Evolutionary conservation across 2,329 filamentous ascomycete species (phyloP).

Genomic region (Xylaria sp.): DNA sequence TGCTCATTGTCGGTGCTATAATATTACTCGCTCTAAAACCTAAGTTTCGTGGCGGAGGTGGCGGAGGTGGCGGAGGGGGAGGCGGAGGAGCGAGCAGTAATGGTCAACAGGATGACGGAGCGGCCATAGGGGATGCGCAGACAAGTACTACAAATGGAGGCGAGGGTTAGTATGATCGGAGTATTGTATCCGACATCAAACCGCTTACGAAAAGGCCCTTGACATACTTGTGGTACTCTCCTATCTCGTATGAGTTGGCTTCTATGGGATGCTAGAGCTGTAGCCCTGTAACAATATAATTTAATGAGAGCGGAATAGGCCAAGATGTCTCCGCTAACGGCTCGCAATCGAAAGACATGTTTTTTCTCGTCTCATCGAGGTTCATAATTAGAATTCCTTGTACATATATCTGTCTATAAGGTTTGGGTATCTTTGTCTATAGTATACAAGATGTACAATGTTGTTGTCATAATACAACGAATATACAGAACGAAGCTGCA

Average conservation of each 20-base stretch:
- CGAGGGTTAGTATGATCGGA: slow-evolving; percentile 22
- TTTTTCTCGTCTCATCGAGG: background rate
- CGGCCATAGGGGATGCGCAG: slow-evolving; percentile 17
- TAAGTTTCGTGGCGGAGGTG: slow-evolving; percentile 58
- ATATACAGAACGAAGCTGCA: background rate
- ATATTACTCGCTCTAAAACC: slow-evolving; percentile 86
- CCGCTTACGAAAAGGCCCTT: background rate
- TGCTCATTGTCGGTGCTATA: slow-evolving; percentile 87
- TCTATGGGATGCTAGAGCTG: slow-evolving; percentile 25
- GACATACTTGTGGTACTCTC: slow-evolving; percentile 12
- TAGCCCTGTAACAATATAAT: slow-evolving; percentile 38
- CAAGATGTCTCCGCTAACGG: slow-evolving; percentile 3
- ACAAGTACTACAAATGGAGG: slow-evolving; percentile 15
- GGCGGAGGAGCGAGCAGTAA: slow-evolving; percentile 24
- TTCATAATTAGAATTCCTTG: background rate
- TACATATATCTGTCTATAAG: background rate
- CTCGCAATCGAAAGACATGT: slow-evolving; percentile 2
- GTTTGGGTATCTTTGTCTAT: slow-evolving; percentile 17
- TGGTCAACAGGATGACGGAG: slow-evolving; percentile 8
- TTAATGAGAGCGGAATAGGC: slow-evolving; percentile 36
- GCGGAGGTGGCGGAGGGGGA: slow-evolving; percentile 23
- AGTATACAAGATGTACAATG: slow-evolving; percentile 10
- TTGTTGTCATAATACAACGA: slow-evolving; percentile 1
- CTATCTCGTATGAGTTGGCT: slow-evolving; percentile 18
- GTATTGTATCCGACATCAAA: slow-evolving; percentile 6